phyloP scores from a whole-genome alignment of 768 basidiomycete species.

The Pleurotus eryngii region DNA sequence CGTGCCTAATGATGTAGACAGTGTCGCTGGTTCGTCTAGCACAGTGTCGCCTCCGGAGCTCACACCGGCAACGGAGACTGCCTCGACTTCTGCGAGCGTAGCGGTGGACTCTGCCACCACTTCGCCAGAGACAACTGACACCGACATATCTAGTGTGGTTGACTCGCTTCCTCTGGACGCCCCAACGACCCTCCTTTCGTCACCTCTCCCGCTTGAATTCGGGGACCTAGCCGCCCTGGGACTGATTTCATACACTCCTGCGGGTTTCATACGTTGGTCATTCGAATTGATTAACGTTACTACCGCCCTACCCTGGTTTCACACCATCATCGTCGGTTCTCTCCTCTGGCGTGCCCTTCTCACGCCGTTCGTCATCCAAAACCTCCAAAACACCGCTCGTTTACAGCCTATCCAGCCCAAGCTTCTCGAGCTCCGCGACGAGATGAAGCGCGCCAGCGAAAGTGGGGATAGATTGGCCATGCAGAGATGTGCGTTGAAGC shows the following conservation, averaged over 20 bases:
- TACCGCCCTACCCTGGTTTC: conserved; percentile 79
- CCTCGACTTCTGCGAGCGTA: background rate
- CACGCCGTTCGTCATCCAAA: conserved; percentile 57
- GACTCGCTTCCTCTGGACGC: background rate
- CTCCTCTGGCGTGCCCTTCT: conserved; percentile 57
- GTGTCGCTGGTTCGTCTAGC: background rate
- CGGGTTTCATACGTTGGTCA: conserved; percentile 58
- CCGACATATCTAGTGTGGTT: background rate
- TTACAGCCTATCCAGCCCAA: conserved; percentile 59
- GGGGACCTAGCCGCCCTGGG: conserved; percentile 74
- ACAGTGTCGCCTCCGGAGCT: background rate
- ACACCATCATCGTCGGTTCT: conserved; percentile 70
- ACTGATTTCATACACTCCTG: conserved; percentile 59
- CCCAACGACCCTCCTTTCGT: background rate
- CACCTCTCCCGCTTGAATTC: conserved; percentile 53
- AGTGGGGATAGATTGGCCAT: conserved; percentile 44
- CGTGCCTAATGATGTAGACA: background rate
- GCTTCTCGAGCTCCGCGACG: conserved; percentile 43
- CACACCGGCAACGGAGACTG: background rate
- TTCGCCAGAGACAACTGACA: background rate
- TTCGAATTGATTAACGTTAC: conserved; percentile 68
- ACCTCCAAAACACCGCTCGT: conserved; percentile 54
- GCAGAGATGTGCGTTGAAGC: conserved; percentile 47
- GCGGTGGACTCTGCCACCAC: background rate
- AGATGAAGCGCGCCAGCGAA: conserved; percentile 33